Evolutionary conservation across 2,329 filamentous ascomycete species (phyloP).

Genomic region (Magnaporthiopsis poae): DNA sequence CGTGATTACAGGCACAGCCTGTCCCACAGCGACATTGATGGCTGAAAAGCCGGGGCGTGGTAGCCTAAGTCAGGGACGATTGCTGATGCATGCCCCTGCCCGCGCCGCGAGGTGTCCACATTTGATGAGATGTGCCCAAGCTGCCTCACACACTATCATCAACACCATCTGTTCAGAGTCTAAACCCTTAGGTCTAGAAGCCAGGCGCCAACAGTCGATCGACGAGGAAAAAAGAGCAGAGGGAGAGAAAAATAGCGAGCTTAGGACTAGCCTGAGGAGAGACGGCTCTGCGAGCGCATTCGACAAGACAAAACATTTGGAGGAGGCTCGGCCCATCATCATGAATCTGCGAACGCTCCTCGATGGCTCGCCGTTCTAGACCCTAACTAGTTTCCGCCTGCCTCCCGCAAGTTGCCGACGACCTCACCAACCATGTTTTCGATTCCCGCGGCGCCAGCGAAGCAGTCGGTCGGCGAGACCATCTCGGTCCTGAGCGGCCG

Average conservation of each 20-base stretch:
- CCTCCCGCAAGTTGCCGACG: neutral
- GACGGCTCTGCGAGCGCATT: neutral
- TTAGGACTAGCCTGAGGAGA: neutral
- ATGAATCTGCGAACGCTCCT: neutral
- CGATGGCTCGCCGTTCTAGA: neutral
- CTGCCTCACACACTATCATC: neutral
- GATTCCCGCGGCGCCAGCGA: slow-evolving; percentile 66
- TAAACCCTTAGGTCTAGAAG: neutral
- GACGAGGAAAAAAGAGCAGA: neutral
- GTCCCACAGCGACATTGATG: neutral
- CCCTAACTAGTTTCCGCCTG: neutral
- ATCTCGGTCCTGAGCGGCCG: slow-evolving; percentile 83
- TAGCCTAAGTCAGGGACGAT: neutral
- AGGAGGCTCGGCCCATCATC: neutral
- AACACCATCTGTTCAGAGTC: neutral
- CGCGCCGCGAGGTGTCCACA: neutral
- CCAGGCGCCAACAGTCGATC: neutral
- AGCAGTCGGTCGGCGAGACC: slow-evolving; percentile 91
- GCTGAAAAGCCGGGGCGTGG: neutral
- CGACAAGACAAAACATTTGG: neutral
- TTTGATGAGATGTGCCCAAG: neutral
- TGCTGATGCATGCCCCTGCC: neutral
- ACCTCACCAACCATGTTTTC: slow-evolving; percentile 44
- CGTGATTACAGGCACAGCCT: neutral
- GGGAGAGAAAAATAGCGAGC: neutral